Conservation (phyloP, 73 alveolate genomes). For the Paramecium tetraurelia region DNA sequence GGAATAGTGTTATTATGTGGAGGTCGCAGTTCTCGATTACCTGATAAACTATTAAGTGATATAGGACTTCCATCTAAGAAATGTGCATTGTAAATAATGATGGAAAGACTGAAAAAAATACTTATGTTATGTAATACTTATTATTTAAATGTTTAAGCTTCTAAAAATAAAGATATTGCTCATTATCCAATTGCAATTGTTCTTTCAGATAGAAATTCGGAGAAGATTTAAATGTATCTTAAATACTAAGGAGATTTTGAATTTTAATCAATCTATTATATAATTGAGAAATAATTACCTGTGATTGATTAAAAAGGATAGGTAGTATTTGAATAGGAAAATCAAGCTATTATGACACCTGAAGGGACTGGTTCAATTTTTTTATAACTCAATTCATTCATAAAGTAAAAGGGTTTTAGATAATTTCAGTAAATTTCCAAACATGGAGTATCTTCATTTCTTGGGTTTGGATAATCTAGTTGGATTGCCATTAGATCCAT, state of each 20-base stretch:
- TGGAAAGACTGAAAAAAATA: background rate
- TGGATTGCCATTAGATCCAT: conserved; percentile 36
- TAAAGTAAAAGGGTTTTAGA: background rate
- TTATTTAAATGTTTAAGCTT: background rate
- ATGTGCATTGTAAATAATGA: background rate
- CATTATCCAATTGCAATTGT: background rate
- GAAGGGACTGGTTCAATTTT: conserved; percentile 31
- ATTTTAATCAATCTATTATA: background rate
- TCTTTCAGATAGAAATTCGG: background rate
- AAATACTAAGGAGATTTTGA: background rate
- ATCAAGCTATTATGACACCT: background rate
- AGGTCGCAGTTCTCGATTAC: background rate
- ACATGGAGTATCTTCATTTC: conserved; percentile 17
- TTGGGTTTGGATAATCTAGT: conserved; percentile 30
- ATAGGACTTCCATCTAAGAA: background rate
- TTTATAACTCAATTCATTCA: background rate
- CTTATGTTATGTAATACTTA: background rate
- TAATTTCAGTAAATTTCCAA: conserved; percentile 3
- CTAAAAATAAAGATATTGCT: background rate
- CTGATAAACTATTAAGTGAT: background rate
- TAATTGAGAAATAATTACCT: background rate
- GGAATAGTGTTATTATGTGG: background rate
- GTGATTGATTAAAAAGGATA: background rate
- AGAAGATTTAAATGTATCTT: background rate
- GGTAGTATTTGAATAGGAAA: background rate